These are phyloP conservation scores for Tilletia indica DNA, from an alignment of 1,284 basidiomycete genomes.

Conservation along the genomic window DNA sequence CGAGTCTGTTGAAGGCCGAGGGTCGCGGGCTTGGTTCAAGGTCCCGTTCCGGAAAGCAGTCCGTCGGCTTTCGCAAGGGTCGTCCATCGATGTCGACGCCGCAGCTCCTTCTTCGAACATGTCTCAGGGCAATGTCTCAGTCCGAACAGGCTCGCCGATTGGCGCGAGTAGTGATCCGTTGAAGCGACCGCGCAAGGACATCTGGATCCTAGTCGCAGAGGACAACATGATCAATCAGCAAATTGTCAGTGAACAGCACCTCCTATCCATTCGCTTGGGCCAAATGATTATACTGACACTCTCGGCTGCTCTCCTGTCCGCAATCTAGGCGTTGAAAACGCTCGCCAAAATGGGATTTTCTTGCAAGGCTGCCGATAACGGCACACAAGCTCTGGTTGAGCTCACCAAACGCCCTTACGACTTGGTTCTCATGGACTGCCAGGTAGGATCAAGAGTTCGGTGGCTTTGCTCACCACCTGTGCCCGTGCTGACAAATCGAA, in stretches of 20 bases:
- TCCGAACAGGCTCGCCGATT: neutral
- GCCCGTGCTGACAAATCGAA: neutral
- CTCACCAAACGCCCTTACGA: conserved; percentile 42
- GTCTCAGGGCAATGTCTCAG: conserved; percentile 6
- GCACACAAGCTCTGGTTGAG: conserved; percentile 41
- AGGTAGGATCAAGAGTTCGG: neutral
- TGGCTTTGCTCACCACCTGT: neutral
- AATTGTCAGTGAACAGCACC: conserved; percentile 24
- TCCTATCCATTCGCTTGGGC: neutral
- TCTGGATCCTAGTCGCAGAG: conserved; percentile 52
- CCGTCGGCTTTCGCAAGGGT: neutral
- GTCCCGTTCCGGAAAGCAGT: neutral
- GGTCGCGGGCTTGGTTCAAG: conserved; percentile 41
- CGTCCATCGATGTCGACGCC: neutral
- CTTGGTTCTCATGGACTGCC: conserved; percentile 27
- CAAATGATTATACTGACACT: neutral
- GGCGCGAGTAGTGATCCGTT: conserved; percentile 39
- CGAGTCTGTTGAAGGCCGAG: conserved; percentile 48
- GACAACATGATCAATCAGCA: conserved; percentile 52
- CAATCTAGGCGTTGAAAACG: conserved; percentile 35
- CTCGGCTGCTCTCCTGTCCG: neutral
- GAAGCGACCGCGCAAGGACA: conserved; percentile 43
- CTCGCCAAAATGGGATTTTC: conserved; percentile 52
- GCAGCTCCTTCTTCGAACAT: conserved; percentile 2
- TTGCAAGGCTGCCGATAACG: conserved; percentile 47